Conservation (phyloP, 1,284 basidiomycete genomes). For the Boletus sp. region DNA sequence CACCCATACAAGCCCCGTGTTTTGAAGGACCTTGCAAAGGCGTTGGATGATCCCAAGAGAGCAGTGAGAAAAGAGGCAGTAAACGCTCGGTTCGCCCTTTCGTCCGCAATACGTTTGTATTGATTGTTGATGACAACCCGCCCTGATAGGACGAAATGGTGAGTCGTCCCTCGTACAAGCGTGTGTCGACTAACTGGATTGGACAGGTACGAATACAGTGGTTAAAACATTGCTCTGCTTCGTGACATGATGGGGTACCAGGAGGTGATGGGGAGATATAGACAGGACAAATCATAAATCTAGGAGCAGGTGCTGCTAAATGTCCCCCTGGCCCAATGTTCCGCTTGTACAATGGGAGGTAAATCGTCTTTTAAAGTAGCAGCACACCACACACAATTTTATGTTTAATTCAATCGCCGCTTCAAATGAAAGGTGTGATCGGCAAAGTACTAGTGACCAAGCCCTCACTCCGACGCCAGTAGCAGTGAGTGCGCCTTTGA, state of each 20-base stretch:
- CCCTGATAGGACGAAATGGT: conserved; percentile 51
- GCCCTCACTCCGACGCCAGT: neutral
- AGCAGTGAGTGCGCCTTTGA: neutral
- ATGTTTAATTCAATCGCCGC: conserved; percentile 29
- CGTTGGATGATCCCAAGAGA: conserved; percentile 82
- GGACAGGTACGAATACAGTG: conserved; percentile 56
- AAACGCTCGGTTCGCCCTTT: conserved; percentile 57
- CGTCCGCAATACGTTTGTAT: neutral
- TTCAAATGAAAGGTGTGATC: conserved; percentile 14
- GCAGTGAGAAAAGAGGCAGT: conserved; percentile 83
- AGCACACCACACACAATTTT: no score
- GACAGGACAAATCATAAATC: no score
- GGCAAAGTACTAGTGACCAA: conserved; percentile 2
- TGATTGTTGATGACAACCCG: conserved; percentile 3
- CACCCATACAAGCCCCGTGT: conserved; percentile 72
- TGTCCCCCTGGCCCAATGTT: no score
- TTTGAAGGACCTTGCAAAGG: conserved; percentile 67
- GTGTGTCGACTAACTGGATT: neutral
- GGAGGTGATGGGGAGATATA: no score
- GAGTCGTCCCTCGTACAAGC: conserved; percentile 4
- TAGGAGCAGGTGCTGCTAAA: no score
- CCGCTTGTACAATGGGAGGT: no score
- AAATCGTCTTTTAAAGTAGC: no score
- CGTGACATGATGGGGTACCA: neutral
- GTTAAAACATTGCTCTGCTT: conserved; percentile 24